Percentiles rank a stretch among this genome's conserved stretches.
Evolutionary conservation across 108 stramenopile species (phyloP).

Genomic region (Hondaea fermentalgiana): DNA sequence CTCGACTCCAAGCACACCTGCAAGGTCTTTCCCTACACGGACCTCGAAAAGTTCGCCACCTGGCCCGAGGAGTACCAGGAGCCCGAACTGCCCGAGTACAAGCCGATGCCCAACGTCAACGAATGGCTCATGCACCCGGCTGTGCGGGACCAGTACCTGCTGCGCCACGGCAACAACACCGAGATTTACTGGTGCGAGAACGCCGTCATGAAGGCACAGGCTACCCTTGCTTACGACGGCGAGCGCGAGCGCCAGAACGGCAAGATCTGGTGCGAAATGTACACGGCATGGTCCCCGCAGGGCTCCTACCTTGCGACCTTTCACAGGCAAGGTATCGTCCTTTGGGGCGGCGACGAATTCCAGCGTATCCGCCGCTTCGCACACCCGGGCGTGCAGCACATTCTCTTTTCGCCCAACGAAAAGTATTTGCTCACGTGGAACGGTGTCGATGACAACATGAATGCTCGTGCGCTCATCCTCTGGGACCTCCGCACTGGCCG

Average conservation of each 20-base stretch:
- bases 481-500: constrained; percentile 32
- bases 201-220: not conserved
- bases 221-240: constrained; percentile 6
- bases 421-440: constrained; percentile 27
- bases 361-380: constrained; percentile 16
- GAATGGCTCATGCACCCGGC: constrained; percentile 22
- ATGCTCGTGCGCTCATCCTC: constrained; percentile 21
- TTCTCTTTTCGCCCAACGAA: constrained; percentile 32
- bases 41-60: constrained; percentile 8
- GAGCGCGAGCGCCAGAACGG: constrained; percentile 23
- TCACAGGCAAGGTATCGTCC: constrained; percentile 25
- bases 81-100: not conserved
- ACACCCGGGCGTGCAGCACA: constrained; percentile 26
- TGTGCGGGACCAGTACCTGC: constrained; percentile 25
- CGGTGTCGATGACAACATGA: not conserved
- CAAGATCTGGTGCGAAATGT: constrained; percentile 27
- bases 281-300: constrained; percentile 32
- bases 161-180: constrained; percentile 24
- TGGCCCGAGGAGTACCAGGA: constrained; percentile 20
- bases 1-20: constrained; percentile 34
- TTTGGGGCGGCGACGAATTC: constrained; percentile 36
- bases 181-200: constrained; percentile 29
- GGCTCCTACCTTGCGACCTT: constrained; percentile 30
- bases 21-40: constrained; percentile 22
- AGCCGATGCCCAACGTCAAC: not conserved